Percentiles rank a stretch among this genome's conserved stretches.
Evolutionary conservation across 805 yeast species (phyloP).

Genomic region (Kodamaea kakaduensis): DNA sequence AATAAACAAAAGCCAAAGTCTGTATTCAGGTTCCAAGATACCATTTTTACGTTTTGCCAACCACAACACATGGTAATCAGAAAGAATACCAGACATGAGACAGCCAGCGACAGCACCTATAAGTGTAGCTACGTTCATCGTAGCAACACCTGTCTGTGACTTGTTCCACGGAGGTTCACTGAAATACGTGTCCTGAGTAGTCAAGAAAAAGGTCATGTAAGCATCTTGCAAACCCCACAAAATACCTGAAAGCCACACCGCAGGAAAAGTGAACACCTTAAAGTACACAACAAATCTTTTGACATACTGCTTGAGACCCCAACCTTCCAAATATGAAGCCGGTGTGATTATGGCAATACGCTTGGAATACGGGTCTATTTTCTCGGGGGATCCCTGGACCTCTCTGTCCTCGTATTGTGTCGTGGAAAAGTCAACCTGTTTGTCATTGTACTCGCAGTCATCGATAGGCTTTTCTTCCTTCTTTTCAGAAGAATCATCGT

Average conservation of each 20-base stretch:
- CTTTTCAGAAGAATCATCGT: conserved; percentile 2
- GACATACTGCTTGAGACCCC: conserved; percentile 40
- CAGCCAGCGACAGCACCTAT: conserved; percentile 40
- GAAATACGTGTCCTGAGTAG: conserved; percentile 36
- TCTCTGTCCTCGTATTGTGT: conserved; percentile 1
- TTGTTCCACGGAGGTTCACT: conserved; percentile 34
- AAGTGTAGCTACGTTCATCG: conserved; percentile 38
- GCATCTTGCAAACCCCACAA: conserved; percentile 41
- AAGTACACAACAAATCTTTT: conserved; percentile 29
- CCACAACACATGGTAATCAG: conserved; percentile 34
- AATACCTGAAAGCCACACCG: conserved; percentile 34
- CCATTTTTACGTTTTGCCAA: conserved; percentile 36
- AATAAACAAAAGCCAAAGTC: conserved; percentile 32
- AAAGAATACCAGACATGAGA: conserved; percentile 31
- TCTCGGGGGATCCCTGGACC: conserved; percentile 8
- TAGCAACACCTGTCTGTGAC: conserved; percentile 32
- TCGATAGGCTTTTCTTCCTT: conserved; percentile 1
- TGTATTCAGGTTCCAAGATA: conserved; percentile 34
- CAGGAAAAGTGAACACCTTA: conserved; percentile 34
- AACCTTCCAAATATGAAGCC: conserved; percentile 33
- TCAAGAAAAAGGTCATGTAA: conserved; percentile 35
- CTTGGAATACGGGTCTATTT: conserved; percentile 11
- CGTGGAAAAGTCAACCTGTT: not conserved
- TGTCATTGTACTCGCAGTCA: too few species aligned
- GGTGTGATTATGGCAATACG: conserved; percentile 32